phyloP scores from a whole-genome alignment of 2,329 filamentous ascomycete genomes.

The Parastagonospora nodorum region DNA sequence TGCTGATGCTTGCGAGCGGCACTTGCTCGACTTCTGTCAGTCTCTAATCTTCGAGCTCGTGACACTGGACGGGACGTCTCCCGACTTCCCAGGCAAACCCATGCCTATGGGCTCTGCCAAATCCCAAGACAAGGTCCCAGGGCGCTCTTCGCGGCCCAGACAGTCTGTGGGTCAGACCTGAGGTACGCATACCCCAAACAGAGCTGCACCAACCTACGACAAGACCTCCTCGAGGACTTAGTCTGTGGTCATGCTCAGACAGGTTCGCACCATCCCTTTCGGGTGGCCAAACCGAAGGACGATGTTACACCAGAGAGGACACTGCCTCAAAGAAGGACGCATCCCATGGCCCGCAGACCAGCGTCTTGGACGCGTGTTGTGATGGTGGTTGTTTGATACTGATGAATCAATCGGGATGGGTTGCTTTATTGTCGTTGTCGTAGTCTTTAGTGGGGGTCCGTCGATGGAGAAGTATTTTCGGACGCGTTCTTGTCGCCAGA shows the following conservation, averaged over 20 bases:
- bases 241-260: constrained; percentile 4
- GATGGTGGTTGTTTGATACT: not conserved
- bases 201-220: not conserved
- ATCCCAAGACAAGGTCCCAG: not conserved
- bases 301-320: constrained; percentile 10
- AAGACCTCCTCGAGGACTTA: not conserved
- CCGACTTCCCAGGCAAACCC: constrained; percentile 10
- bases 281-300: constrained; percentile 14
- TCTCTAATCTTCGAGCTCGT: not conserved
- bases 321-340: not conserved
- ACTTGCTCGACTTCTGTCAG: not conserved
- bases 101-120: constrained; percentile 1
- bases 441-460: no score
- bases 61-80: constrained; percentile 18
- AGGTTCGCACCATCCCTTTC: constrained; percentile 6
- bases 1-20: constrained; percentile 5
- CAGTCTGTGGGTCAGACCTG: not conserved
- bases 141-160: not conserved
- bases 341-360: not conserved
- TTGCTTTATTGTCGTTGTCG: not conserved
- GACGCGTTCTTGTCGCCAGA: not conserved
- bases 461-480: not conserved
- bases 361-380: constrained; percentile 7
- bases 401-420: not conserved
- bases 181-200: not conserved